Conservation (phyloP, 2,329 filamentous ascomycete species). For the Periconia digitata region DNA sequence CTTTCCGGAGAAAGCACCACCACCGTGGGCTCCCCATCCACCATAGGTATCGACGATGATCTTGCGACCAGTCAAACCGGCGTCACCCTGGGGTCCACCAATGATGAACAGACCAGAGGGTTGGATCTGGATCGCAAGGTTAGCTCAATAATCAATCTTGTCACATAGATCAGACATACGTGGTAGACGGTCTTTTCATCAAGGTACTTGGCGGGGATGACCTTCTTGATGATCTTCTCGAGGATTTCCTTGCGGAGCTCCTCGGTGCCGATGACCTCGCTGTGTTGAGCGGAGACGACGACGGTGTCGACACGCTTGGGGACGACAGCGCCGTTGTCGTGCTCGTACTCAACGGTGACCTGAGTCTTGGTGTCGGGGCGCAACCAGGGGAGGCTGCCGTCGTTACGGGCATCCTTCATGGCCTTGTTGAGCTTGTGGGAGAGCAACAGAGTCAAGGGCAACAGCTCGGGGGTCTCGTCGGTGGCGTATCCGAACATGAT, state of each 20-base stretch:
- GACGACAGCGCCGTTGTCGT: slow-evolving; percentile 91
- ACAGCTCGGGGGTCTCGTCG: slow-evolving; percentile 96
- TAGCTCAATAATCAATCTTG: slow-evolving; percentile 1
- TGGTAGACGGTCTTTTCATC: slow-evolving; percentile 95
- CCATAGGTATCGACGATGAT: slow-evolving; percentile 99
- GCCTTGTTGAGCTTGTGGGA: slow-evolving; percentile 96
- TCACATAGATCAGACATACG: slow-evolving; percentile 55
- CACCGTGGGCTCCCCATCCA: slow-evolving; percentile 99
- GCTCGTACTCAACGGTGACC: slow-evolving; percentile 97
- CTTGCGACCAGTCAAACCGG: slow-evolving; percentile 97
- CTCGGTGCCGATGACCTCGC: slow-evolving; percentile 84
- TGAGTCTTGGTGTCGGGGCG: slow-evolving; percentile 99
- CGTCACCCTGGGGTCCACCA: slow-evolving; percentile 97
- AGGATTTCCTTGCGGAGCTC: slow-evolving; percentile 90
- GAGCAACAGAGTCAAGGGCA: slow-evolving; percentile 90
- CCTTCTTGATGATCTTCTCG: slow-evolving; percentile 95
- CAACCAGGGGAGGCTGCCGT: slow-evolving; percentile 89
- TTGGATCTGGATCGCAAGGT: slow-evolving; percentile 67
- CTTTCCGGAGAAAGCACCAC: slow-evolving; percentile 99
- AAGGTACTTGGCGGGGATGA: slow-evolving; percentile 89
- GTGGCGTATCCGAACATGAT: slow-evolving; percentile 99
- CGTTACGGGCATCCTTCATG: slow-evolving; percentile 85
- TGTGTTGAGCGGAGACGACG: slow-evolving; percentile 95
- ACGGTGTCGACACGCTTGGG: slow-evolving; percentile 94
- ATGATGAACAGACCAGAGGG: slow-evolving; percentile 99